Evolutionary conservation across 2,329 filamentous ascomycete species (phyloP), one percentile per base, ranked within the genome.

Genomic region (Phyllachora maydis): DNA sequence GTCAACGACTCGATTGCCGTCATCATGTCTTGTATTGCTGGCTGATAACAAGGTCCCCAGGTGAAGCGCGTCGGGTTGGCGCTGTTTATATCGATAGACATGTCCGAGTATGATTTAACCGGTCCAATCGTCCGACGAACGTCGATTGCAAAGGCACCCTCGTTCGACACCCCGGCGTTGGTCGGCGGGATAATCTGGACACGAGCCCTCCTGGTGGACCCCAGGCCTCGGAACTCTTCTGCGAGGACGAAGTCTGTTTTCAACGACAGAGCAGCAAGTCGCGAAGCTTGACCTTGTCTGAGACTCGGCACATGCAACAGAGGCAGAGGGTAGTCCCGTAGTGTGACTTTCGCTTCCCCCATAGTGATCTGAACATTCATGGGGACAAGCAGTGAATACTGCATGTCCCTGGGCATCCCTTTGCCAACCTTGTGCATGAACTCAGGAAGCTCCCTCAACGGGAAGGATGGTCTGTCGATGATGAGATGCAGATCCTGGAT

Each of bases 11-110:
- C 88, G 30, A 98, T 77, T 14, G 83, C 83, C 65, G 95, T 93
- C 88, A 98, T 98, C 76, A 95, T 92, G 41, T 98, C 90, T 45
- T 98, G 88, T 23, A 98, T 85, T 2, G 85, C 85, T 14, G 90
- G 88, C 40, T 98, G 90, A 40, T 95, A 98, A 3, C 83, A 92
- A 21, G 88, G 83, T 6, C 83, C 83, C 90, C 88, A 98, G 0
- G 85, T 93, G 25, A 98, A 85, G 21, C 78, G 70, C 1, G 88
- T 98, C 2, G 90, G 79, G 28, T 85, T 67, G 25, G 73, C 76
- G 3, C 85, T 93, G 45, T 95, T 92, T 45, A 98, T 83, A 32
- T 92, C 78, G 36, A 98, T 61, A 16, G 65, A 67, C 46, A 93
- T 83, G 40, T 95, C 76, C 0, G 88, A 93, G 42, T 88, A 98